These are phyloP conservation scores for Metschnikowia colocasiae DNA, from an alignment of 805 yeast genomes.

Conservation along the genomic window DNA sequence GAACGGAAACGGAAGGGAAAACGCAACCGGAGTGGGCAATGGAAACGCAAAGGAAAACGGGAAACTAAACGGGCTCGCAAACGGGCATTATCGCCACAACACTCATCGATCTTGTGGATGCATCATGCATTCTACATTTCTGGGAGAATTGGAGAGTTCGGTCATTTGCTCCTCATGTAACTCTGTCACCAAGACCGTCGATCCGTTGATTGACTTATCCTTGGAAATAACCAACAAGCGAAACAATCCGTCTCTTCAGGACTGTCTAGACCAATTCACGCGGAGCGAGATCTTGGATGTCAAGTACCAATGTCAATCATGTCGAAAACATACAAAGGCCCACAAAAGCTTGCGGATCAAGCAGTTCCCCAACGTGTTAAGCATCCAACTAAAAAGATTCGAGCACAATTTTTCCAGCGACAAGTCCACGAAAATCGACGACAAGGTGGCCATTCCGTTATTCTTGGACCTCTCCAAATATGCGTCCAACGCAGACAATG, in stretches of 20 bases:
- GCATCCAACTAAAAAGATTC: slow-evolving; percentile 81
- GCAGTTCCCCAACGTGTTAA: slow-evolving; percentile 70
- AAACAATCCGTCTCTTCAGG: slow-evolving; percentile 39
- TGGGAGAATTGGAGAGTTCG: slow-evolving; percentile 79
- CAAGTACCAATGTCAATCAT: slow-evolving; percentile 63
- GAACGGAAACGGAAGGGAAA: background rate
- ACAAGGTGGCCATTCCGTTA: slow-evolving; percentile 68
- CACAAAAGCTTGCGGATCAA: slow-evolving; percentile 65
- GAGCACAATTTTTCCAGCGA: slow-evolving; percentile 51
- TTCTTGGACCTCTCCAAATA: slow-evolving; percentile 70
- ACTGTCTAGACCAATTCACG: slow-evolving; percentile 76
- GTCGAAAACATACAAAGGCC: slow-evolving; percentile 62
- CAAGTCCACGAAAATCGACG: slow-evolving; percentile 67
- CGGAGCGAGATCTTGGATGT: slow-evolving; percentile 72
- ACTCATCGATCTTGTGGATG: slow-evolving; percentile 53
- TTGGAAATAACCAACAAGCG: slow-evolving; percentile 54
- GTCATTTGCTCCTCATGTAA: slow-evolving; percentile 71
- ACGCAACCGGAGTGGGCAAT: background rate
- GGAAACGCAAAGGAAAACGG: background rate
- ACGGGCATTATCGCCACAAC: background rate
- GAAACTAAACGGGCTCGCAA: background rate
- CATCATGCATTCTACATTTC: slow-evolving; percentile 75
- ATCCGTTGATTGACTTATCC: slow-evolving; percentile 87
- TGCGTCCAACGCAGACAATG: slow-evolving; percentile 19
- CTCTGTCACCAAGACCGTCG: slow-evolving; percentile 63